Conservation (phyloP, 2,329 filamentous ascomycete genomes). For the Fusarium phyllophilum region DNA sequence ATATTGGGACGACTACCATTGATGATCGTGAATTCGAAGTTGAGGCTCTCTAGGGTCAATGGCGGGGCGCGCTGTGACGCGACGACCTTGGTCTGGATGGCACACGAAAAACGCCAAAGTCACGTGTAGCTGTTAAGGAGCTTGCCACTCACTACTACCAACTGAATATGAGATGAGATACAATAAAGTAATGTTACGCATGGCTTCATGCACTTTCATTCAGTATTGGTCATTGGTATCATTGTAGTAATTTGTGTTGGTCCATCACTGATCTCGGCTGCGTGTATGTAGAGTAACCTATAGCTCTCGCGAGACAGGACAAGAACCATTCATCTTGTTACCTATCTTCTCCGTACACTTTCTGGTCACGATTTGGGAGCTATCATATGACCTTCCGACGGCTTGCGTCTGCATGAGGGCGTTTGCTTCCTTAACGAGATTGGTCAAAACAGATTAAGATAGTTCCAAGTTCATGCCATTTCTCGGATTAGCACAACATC, state of each 20-base stretch:
- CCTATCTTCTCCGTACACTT: background rate
- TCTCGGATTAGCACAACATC: too few species aligned
- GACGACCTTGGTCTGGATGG: background rate
- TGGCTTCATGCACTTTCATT: too few species aligned
- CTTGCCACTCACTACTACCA: background rate
- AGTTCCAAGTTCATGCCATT: background rate
- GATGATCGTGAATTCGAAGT: background rate
- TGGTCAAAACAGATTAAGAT: background rate
- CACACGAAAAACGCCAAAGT: conserved; percentile 43
- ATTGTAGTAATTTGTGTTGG: background rate
- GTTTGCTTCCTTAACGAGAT: background rate
- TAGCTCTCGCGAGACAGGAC: background rate
- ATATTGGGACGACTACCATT: background rate
- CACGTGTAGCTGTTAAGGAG: conserved; percentile 26
- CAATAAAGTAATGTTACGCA: background rate
- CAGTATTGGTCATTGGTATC: background rate
- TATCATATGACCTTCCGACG: background rate
- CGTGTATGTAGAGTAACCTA: background rate
- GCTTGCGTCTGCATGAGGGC: background rate
- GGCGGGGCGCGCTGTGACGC: conserved; percentile 36
- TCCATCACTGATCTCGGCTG: background rate
- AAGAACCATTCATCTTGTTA: background rate
- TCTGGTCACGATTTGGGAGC: background rate
- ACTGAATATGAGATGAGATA: background rate
- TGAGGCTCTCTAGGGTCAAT: background rate